Conservation (phyloP, 2,329 filamentous ascomycete species). For the Blastomyces percursus region DNA sequence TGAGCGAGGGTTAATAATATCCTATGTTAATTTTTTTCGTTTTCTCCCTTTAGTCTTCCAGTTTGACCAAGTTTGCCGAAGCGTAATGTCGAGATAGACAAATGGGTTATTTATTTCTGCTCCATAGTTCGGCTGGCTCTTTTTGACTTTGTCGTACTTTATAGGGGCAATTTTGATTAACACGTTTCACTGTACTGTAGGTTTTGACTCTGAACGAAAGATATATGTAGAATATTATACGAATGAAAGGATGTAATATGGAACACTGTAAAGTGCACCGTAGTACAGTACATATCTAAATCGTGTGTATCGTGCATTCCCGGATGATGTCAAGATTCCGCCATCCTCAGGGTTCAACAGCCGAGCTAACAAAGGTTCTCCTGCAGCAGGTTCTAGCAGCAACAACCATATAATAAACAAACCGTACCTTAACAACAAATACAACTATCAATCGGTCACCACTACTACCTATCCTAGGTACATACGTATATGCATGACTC, state of each 20-base stretch:
- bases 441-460: background rate
- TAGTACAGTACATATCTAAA: background rate
- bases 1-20: background rate
- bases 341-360: background rate
- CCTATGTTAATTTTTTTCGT: background rate
- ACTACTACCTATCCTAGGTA: background rate
- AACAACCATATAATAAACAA: background rate
- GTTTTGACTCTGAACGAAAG: background rate
- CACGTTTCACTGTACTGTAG: background rate
- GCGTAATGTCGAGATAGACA: slow-evolving; percentile 4
- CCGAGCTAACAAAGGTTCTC: background rate
- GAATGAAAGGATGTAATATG: background rate
- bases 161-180: background rate
- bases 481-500: background rate
- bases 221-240: background rate
- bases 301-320: background rate
- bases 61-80: slow-evolving; percentile 1
- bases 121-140: background rate
- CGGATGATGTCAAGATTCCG: background rate
- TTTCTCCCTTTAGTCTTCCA: background rate
- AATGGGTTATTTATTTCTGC: background rate
- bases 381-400: background rate
- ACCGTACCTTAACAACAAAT: background rate
- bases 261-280: background rate
- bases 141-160: background rate